Evolutionary conservation across 1,139 yeast genomes (phyloP).

Genomic region (Blastobotrys capitulatus): DNA sequence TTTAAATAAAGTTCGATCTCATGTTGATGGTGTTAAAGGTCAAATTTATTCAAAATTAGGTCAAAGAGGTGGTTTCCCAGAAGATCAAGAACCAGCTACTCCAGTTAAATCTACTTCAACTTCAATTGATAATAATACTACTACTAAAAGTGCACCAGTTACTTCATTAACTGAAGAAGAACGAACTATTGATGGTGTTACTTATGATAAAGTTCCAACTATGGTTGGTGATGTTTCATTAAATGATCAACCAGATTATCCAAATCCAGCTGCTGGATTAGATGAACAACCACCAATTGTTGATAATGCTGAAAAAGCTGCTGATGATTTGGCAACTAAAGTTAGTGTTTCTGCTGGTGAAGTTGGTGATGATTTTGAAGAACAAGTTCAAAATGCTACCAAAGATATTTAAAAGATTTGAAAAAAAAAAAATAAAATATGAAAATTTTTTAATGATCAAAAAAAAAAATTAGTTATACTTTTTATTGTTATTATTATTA

Average conservation of each 20-base stretch:
- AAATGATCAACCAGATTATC: slow-evolving; percentile 19
- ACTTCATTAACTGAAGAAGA: slow-evolving; percentile 15
- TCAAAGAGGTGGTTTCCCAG: slow-evolving; percentile 33
- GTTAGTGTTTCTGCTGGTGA: slow-evolving; percentile 12
- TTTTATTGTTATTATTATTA: no score
- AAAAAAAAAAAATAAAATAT: neutral
- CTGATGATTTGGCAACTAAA: slow-evolving; percentile 1
- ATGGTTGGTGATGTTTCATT: slow-evolving; percentile 30
- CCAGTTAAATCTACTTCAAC: slow-evolving; percentile 14
- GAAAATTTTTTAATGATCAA: neutral
- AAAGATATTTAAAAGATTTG: neutral
- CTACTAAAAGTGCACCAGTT: slow-evolving; percentile 14
- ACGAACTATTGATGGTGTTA: slow-evolving; percentile 19
- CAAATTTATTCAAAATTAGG: slow-evolving; percentile 29
- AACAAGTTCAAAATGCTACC: neutral
- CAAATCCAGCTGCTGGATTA: slow-evolving; percentile 10
- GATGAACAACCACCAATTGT: slow-evolving; percentile 1
- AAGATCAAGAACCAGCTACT: neutral
- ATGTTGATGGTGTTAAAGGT: slow-evolving; percentile 53
- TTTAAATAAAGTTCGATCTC: slow-evolving; percentile 31
- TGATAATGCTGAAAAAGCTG: neutral
- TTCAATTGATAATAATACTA: slow-evolving; percentile 12
- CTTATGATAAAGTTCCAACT: slow-evolving; percentile 29
- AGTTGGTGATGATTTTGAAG: slow-evolving; percentile 19
- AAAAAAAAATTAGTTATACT: no score